Evolutionary conservation across 495 filamentous ascomycete genomes (phyloP).

Genomic region (Hypoxylon subgilvum): DNA sequence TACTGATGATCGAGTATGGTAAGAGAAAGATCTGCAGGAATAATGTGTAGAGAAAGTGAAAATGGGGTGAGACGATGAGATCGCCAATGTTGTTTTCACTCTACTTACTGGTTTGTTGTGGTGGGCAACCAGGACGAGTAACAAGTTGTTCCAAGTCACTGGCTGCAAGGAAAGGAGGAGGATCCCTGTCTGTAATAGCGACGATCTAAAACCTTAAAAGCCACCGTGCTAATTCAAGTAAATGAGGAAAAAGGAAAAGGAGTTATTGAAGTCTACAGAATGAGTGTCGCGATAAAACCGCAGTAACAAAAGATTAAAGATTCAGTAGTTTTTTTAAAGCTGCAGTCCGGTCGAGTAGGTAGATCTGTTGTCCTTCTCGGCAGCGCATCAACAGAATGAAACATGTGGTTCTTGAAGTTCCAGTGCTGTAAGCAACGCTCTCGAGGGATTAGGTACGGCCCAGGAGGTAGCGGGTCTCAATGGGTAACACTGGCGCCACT

Average conservation of each 20-base stretch:
- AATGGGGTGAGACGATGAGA: conserved; percentile 4
- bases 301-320: too few relatives aligned
- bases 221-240: conserved; percentile 26
- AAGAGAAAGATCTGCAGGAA: conserved; percentile 25
- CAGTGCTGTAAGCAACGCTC: conserved; percentile 31
- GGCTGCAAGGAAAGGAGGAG: conserved; percentile 22
- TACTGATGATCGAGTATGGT: conserved; percentile 19
- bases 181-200: conserved; percentile 24
- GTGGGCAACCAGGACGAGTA: conserved; percentile 25
- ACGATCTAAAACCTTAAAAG: conserved; percentile 29
- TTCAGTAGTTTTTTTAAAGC: too few relatives aligned
- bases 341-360: not conserved
- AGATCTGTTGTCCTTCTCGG: conserved; percentile 5
- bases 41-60: conserved; percentile 12
- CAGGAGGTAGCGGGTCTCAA: conserved; percentile 27
- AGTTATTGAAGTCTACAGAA: conserved; percentile 4
- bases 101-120: conserved; percentile 38
- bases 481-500: conserved; percentile 35
- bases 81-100: conserved; percentile 19
- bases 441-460: conserved; percentile 1
- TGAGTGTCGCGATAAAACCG: conserved; percentile 12
- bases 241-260: conserved; percentile 1
- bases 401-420: conserved; percentile 17
- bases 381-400: conserved; percentile 21
- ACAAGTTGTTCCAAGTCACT: conserved; percentile 21